Evolutionary conservation across 2,329 filamentous ascomycete species (phyloP).

Genomic region (Pseudocercospora vitis): DNA sequence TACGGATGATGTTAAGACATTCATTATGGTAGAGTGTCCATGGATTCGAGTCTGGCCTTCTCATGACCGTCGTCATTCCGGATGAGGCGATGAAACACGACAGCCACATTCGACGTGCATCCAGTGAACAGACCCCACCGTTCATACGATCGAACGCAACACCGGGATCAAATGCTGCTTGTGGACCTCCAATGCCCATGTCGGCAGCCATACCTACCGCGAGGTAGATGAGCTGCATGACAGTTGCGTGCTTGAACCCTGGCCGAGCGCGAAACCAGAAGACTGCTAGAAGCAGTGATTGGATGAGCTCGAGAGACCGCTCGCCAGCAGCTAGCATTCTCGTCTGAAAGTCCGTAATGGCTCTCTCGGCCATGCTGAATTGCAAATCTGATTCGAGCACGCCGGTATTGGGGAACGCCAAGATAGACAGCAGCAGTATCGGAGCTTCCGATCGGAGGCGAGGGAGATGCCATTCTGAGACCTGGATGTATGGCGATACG

Average conservation of each 20-base stretch:
- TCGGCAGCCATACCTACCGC: slow-evolving; percentile 77
- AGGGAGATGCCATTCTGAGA: background rate
- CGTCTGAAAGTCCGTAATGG: slow-evolving; percentile 13
- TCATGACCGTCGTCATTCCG: slow-evolving; percentile 18
- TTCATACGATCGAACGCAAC: slow-evolving; percentile 7
- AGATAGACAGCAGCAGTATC: slow-evolving; percentile 11
- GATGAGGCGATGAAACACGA: slow-evolving; percentile 24
- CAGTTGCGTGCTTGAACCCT: slow-evolving; percentile 76
- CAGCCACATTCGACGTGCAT: slow-evolving; percentile 24
- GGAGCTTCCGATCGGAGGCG: slow-evolving; percentile 2
- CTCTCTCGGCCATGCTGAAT: slow-evolving; percentile 11
- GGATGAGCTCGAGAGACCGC: slow-evolving; percentile 77
- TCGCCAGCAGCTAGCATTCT: slow-evolving; percentile 53
- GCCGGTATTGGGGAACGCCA: slow-evolving; percentile 13
- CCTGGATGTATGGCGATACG: slow-evolving; percentile 9
- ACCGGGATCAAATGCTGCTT: slow-evolving; percentile 8
- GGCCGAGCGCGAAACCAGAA: slow-evolving; percentile 78
- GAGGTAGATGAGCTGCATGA: slow-evolving; percentile 79
- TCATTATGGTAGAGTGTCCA: slow-evolving; percentile 26
- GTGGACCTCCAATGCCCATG: slow-evolving; percentile 62
- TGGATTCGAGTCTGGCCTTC: slow-evolving; percentile 19
- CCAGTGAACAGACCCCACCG: slow-evolving; percentile 5
- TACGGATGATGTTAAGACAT: slow-evolving; percentile 17
- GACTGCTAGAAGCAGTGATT: slow-evolving; percentile 68
- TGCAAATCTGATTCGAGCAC: slow-evolving; percentile 6